Base-by-base conservation (phyloP, 2,329 filamentous ascomycete species). In the Cladosporium sp. region DNA sequence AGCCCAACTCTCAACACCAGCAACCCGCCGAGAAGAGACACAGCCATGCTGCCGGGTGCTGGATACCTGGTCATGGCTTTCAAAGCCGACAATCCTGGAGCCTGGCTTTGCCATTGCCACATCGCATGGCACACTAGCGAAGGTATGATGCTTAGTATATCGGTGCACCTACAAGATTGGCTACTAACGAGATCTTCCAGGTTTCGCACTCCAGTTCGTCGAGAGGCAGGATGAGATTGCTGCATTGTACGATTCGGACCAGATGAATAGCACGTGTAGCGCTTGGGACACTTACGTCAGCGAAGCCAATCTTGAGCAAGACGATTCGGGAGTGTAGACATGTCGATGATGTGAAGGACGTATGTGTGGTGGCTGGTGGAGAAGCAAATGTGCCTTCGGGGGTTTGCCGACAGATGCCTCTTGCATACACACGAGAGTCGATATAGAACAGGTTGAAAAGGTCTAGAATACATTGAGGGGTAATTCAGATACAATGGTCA, bases 1-100 rank as follows among this genome's bases (percentile, higher is more conserved):
- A 68, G 64, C 1, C 68, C 70, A 3, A 73, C 73, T 0, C 70
- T 82, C 3, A 72, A 74, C 21, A 72, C 72, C 29, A 65, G 58
- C 29, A 77, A 78, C 62, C 75, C 75, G 11, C 70, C 70, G 6
- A 68, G 76, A 10, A 65, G 76, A 46, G 75, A 78, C 65, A 73
- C 75, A 10, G 70, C 74, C 0, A 73, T 76, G 64, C 68, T 77
- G 53, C 75, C 76, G 1, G 74, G 69, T 21, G 67, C 69, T 16
- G 75, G 76, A 16, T 76, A 73, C 61, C 66, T 77, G 8, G 75
- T 77, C 6, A 67, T 77, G 52, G 75, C 73, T 7, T 76, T 76
- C 69, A 60, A 68, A 23, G 71, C 73, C 11, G 75, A 77, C 59
- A 78, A 78, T 37, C 75, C 76, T 23, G 74, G 74, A 26, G 72